Evolutionary conservation across 257 asterid species (phyloP).

Genomic region (Solanum habrochaites): DNA sequence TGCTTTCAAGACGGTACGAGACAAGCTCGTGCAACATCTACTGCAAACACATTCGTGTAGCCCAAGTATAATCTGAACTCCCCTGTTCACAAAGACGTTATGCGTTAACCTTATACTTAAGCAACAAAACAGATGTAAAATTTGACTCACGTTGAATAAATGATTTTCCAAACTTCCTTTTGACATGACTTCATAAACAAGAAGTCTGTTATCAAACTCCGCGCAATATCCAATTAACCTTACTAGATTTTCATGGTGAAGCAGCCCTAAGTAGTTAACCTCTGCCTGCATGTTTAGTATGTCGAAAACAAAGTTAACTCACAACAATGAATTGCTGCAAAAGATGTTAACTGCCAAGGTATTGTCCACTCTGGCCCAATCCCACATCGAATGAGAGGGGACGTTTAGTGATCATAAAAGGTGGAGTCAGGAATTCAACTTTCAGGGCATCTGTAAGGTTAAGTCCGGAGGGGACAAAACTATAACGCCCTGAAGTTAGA

Average conservation of each 20-base stretch:
- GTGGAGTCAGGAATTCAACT: neutral
- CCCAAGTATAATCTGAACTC: constrained; percentile 49
- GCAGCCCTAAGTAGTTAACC: constrained; percentile 2
- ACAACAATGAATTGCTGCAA: neutral
- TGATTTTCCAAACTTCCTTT: constrained; percentile 9
- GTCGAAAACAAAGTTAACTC: neutral
- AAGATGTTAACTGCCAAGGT: neutral
- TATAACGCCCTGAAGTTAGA: neutral
- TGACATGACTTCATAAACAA: constrained; percentile 4
- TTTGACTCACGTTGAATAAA: neutral
- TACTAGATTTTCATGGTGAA: neutral
- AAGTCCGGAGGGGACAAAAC: neutral
- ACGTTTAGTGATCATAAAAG: neutral
- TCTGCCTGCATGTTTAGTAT: neutral
- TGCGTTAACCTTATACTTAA: too few species aligned
- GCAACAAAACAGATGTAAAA: neutral
- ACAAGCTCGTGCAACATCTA: constrained; percentile 47
- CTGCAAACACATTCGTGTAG: constrained; percentile 43
- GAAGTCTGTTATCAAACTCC: neutral
- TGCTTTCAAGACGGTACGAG: constrained; percentile 40
- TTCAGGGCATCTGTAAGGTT: neutral
- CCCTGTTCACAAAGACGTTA: constrained; percentile 25
- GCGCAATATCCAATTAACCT: neutral
- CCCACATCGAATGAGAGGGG: neutral
- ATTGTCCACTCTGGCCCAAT: neutral